A percentile compares a stretch with the other conserved stretches of the same genome.
These are phyloP conservation scores for Monosporozyma aquatica DNA, from an alignment of 805 yeast species.

Conservation along the genomic window DNA sequence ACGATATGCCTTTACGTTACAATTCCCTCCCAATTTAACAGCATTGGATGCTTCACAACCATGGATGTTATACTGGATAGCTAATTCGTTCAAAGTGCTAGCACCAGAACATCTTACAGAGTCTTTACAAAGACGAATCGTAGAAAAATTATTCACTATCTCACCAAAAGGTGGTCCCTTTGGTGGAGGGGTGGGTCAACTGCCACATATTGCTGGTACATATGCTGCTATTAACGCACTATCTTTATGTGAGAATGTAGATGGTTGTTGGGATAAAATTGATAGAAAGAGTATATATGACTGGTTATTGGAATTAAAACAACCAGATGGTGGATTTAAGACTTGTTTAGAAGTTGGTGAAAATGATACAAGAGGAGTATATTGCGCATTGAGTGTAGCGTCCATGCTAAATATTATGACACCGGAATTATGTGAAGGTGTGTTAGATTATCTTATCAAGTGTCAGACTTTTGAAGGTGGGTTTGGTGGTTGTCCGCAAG, in stretches of 20 bases:
- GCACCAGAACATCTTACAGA: conserved; percentile 24
- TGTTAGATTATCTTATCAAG: conserved; percentile 47
- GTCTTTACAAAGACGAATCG: conserved; percentile 25
- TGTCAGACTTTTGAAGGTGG: conserved; percentile 97
- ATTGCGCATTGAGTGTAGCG: conserved; percentile 75
- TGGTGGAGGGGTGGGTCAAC: conserved; percentile 77
- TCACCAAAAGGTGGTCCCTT: conserved; percentile 50
- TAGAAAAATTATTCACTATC: conserved; percentile 25
- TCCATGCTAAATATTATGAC: conserved; percentile 55
- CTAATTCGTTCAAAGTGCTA: conserved; percentile 43
- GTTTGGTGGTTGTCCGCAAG: conserved; percentile 66
- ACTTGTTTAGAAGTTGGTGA: conserved; percentile 51
- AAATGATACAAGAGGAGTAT: conserved; percentile 73
- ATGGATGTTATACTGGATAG: conserved; percentile 83
- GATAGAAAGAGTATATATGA: conserved; percentile 40
- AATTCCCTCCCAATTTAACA: conserved; percentile 43
- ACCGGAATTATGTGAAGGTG: conserved; percentile 45
- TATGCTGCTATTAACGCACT: conserved; percentile 69
- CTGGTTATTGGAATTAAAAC: conserved; percentile 62
- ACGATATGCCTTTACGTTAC: conserved; percentile 31
- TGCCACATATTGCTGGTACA: conserved; percentile 76
- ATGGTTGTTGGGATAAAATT: conserved; percentile 34
- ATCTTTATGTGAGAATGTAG: conserved; percentile 40
- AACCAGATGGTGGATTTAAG: conserved; percentile 60
- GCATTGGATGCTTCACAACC: conserved; percentile 83